Percentiles rank a stretch among this genome's conserved stretches.
Evolutionary conservation across 345 rosid genomes (phyloP).

Genomic region (Capsella bursapastoris): DNA sequence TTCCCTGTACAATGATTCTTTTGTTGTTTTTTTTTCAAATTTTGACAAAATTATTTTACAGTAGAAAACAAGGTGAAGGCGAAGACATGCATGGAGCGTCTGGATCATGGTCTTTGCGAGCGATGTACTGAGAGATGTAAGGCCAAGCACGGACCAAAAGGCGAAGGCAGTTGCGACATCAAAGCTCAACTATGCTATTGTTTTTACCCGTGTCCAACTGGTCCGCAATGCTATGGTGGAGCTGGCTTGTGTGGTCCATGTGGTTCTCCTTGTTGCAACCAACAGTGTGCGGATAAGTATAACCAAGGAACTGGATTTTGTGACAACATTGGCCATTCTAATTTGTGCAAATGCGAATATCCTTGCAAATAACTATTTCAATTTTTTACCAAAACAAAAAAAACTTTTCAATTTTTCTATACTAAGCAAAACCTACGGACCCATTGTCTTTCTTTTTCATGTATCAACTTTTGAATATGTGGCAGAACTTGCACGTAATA

Average conservation of each 20-base stretch:
- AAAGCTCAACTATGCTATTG: conserved; percentile 4
- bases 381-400: background rate
- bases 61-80: conserved; percentile 9
- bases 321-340: background rate
- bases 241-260: conserved; percentile 17
- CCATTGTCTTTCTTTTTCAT: background rate
- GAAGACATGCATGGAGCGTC: background rate
- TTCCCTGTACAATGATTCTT: too few relatives aligned
- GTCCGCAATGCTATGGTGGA: conserved; percentile 9
- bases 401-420: background rate
- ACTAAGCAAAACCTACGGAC: background rate
- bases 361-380: conserved; percentile 2
- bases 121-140: conserved; percentile 34
- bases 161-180: background rate
- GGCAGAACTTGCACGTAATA: background rate
- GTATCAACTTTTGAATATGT: background rate
- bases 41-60: background rate
- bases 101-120: background rate
- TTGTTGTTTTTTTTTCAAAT: too few relatives aligned
- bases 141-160: conserved; percentile 13
- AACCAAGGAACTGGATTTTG: conserved; percentile 28
- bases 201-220: background rate
- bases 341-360: conserved; percentile 32
- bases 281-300: conserved; percentile 34
- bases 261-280: conserved; percentile 20